Base-by-base conservation (phyloP, 164 flowering plant genomes). In the Chimonanthus praecox region DNA sequence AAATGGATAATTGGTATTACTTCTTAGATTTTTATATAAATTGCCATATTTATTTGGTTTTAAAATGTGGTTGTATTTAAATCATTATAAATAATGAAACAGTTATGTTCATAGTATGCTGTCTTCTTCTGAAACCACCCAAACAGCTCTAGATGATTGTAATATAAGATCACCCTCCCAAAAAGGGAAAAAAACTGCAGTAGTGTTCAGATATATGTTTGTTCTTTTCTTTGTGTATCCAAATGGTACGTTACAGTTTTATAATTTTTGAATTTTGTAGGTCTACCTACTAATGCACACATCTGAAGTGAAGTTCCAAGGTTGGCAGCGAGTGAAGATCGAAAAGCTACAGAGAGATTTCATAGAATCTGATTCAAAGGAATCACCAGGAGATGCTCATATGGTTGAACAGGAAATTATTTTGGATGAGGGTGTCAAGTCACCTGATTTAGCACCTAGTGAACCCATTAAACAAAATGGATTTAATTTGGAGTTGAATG, bases 251-350 rank as follows among this genome's bases (percentile, higher is more conserved):
- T 49, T 58, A 49, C 54, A 44, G 58, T 78, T 16, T 65, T 5
- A 50, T 73, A 49, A 75, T 58, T 66, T 44, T 4, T 49, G 67
- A 74, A 61, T 8, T 45, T 4, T 47, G 20, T 50, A 95, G 99
- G 96, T 95, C 48, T 92, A 85, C 79, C 72, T 93, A 4, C 79
- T 95, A 86, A 93, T 90, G 78, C 97, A 92, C 82, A 80, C 87
- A n/a, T 63, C 78, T 83, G 89, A 88, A 72, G 83, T 83, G 54
- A 87, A 83, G 79, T 49, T 69, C 63, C 83, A 89, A 80, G 87
- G 85, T 49, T 71, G 74, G 82, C 83, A 82, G 71, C 80, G 61
- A 64, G 72, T 74, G 58, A 76, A 79, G 65, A 77, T 71, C 72
- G 85, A 80, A 73, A 82, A 82, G 73, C 70, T 71, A 49, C 80